These are phyloP conservation scores for Tetrahymena malaccensis DNA, from an alignment of 73 alveolate species.

Conservation along the genomic window DNA sequence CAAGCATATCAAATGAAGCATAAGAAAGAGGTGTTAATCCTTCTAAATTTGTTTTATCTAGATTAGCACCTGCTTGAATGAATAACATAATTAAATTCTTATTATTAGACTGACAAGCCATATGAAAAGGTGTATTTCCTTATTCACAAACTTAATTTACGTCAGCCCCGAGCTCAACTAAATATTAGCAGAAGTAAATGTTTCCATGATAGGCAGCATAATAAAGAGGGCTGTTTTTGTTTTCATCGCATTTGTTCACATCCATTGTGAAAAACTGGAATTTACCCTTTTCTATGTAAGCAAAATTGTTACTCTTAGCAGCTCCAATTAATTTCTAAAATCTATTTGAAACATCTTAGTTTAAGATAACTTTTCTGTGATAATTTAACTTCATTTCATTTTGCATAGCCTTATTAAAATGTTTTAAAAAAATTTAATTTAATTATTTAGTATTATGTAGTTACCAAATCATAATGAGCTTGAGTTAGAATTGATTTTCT, in stretches of 20 bases:
- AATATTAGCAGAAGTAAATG: conserved; percentile 12
- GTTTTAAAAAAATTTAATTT: too few relatives aligned
- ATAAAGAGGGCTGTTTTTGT: conserved; percentile 25
- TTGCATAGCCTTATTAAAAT: neutral
- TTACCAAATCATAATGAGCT: neutral
- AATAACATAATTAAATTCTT: conserved; percentile 17
- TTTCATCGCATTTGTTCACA: conserved; percentile 11
- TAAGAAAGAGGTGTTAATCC: conserved; percentile 27
- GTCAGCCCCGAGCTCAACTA: conserved; percentile 33
- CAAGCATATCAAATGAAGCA: neutral
- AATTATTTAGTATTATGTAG: neutral
- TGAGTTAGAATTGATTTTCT: neutral
- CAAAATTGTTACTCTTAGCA: conserved; percentile 27
- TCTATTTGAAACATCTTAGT: neutral
- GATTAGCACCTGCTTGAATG: conserved; percentile 8
- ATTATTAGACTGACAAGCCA: conserved; percentile 26
- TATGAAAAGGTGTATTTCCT: conserved; percentile 38
- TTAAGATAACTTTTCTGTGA: neutral
- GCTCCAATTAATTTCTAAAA: conserved; percentile 17
- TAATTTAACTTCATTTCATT: neutral
- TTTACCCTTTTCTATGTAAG: conserved; percentile 3
- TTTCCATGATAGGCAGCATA: conserved; percentile 40
- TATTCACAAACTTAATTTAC: conserved; percentile 20
- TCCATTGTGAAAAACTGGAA: conserved; percentile 6
- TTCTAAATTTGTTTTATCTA: conserved; percentile 8